These are phyloP conservation scores for Candida saitoana DNA, from an alignment of 805 yeast species.

Conservation along the genomic window DNA sequence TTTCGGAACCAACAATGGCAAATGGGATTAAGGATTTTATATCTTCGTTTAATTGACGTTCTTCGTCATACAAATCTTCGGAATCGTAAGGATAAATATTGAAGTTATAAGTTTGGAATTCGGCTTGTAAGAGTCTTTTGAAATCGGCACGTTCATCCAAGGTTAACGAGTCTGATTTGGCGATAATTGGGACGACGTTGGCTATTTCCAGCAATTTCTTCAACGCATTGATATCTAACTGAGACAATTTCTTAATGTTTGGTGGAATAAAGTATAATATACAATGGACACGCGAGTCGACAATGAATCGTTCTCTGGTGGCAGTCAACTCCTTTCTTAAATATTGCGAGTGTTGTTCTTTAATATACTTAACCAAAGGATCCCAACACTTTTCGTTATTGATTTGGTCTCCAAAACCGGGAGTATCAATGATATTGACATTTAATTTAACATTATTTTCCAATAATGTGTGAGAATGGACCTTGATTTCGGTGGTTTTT, in stretches of 20 bases:
- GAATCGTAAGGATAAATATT: slow-evolving; percentile 81
- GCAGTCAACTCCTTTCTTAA: slow-evolving; percentile 93
- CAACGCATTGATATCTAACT: slow-evolving; percentile 77
- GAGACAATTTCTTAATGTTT: slow-evolving; percentile 77
- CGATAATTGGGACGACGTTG: slow-evolving; percentile 92
- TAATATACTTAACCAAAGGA: slow-evolving; percentile 87
- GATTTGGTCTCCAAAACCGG: slow-evolving; percentile 96
- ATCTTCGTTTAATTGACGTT: slow-evolving; percentile 67
- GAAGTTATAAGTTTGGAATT: slow-evolving; percentile 67
- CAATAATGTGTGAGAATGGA: slow-evolving; percentile 60
- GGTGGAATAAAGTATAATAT: slow-evolving; percentile 89
- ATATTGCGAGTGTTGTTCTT: slow-evolving; percentile 90
- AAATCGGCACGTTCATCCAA: slow-evolving; percentile 75
- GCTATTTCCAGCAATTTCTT: slow-evolving; percentile 83
- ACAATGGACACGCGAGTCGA: slow-evolving; percentile 91
- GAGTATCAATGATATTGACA: slow-evolving; percentile 90
- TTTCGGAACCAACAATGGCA: slow-evolving; percentile 91
- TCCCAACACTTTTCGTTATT: slow-evolving; percentile 97
- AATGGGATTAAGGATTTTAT: slow-evolving; percentile 79
- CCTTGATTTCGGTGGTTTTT: slow-evolving; percentile 81
- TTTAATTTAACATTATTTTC: slow-evolving; percentile 88
- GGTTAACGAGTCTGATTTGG: slow-evolving; percentile 88
- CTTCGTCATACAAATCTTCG: slow-evolving; percentile 66
- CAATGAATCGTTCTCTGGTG: slow-evolving; percentile 76
- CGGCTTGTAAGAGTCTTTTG: slow-evolving; percentile 72